Conservation (phyloP, 352 stramenopile species). For the Peronospora belbahrii region DNA sequence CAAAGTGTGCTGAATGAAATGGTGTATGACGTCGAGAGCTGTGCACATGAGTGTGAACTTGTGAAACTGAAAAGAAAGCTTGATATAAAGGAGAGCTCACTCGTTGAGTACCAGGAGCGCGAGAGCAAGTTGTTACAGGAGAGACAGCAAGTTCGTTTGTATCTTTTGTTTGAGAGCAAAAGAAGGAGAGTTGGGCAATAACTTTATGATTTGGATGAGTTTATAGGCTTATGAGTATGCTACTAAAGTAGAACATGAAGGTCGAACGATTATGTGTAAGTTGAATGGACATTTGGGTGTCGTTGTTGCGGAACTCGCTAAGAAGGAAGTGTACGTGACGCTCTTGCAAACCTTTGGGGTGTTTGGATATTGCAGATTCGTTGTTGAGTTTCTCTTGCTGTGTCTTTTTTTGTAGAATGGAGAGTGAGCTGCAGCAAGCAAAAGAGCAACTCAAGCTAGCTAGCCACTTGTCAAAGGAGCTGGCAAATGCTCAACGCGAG, state of each 20-base stretch:
- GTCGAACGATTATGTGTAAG: slow-evolving; percentile 29
- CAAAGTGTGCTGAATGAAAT: slow-evolving; percentile 67
- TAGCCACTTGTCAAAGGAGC: slow-evolving; percentile 51
- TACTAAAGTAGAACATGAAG: slow-evolving; percentile 42
- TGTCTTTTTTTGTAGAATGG: slow-evolving; percentile 28
- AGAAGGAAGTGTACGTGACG: slow-evolving; percentile 50
- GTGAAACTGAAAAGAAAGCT: slow-evolving; percentile 33
- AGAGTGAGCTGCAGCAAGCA: slow-evolving; percentile 48
- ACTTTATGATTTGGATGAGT: not conserved
- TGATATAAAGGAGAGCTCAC: slow-evolving; percentile 15
- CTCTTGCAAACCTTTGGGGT: not conserved
- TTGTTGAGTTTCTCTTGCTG: not conserved
- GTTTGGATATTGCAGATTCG: not conserved
- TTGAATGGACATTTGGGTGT: slow-evolving; percentile 46
- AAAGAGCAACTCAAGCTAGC: slow-evolving; percentile 50
- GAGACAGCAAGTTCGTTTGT: slow-evolving; percentile 45
- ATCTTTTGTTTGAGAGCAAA: no score
- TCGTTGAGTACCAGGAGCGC: slow-evolving; percentile 48
- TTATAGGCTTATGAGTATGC: slow-evolving; percentile 49
- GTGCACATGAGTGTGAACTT: slow-evolving; percentile 48
- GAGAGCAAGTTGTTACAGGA: slow-evolving; percentile 55
- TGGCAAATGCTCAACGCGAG: slow-evolving; percentile 59
- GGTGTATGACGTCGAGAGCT: slow-evolving; percentile 77
- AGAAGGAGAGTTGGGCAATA: not conserved
- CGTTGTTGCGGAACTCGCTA: slow-evolving; percentile 47